Percentiles rank a stretch among this genome's conserved stretches.
These are phyloP conservation scores for Tricholoma terreum DNA, from an alignment of 768 basidiomycete genomes.

Conservation along the genomic window DNA sequence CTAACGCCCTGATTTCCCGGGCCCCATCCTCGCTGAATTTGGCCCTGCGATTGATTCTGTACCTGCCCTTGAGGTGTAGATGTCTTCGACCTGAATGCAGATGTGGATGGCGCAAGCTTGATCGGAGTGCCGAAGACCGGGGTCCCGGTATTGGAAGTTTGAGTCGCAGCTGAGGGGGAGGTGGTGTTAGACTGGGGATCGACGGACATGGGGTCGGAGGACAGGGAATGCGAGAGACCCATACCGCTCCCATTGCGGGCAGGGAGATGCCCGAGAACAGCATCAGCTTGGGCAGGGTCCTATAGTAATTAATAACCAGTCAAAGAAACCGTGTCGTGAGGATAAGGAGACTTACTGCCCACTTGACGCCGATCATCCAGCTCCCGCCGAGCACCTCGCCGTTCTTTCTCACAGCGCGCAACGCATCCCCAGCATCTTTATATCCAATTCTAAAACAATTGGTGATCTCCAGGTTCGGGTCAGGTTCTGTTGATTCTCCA, in stretches of 20 bases:
- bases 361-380: conserved; percentile 86
- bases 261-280: not conserved
- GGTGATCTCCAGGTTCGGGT: conserved; percentile 61
- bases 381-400: conserved; percentile 73
- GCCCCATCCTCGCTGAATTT: conserved; percentile 18
- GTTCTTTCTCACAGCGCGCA: conserved; percentile 77
- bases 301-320: conserved; percentile 20
- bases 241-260: conserved; percentile 5
- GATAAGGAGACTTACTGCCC: conserved; percentile 58
- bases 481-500: conserved; percentile 66
- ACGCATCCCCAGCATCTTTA: conserved; percentile 64
- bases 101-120: conserved; percentile 64
- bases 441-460: conserved; percentile 87
- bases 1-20: conserved; percentile 4
- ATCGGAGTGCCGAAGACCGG: conserved; percentile 55
- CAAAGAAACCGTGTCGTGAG: too few species aligned
- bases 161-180: conserved; percentile 5
- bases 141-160: conserved; percentile 22
- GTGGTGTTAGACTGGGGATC: conserved; percentile 36
- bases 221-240: conserved; percentile 6
- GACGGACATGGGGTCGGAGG: conserved; percentile 39
- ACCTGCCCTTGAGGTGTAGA: conserved; percentile 25
- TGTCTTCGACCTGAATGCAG: conserved; percentile 52
- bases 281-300: conserved; percentile 55
- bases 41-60: conserved; percentile 27